Base-by-base conservation (phyloP, 257 asterid species). In the Lantana camara region DNA sequence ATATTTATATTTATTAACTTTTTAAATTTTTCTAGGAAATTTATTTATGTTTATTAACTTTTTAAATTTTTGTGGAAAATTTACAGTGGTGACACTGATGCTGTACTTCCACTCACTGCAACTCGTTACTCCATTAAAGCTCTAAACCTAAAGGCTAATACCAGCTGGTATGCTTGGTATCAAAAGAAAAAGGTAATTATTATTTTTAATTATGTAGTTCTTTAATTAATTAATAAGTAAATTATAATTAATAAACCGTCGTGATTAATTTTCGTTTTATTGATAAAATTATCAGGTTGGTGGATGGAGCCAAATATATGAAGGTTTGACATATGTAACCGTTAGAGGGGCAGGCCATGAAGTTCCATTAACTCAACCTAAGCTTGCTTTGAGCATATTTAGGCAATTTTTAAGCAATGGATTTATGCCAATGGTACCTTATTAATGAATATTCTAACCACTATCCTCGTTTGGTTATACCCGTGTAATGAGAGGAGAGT, bases 321-420 rank as follows among this genome's bases (percentile, higher is more conserved):
- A 73, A 70, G 95, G 90, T 34, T n/a, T 83, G 71, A 86, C 80
- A 10, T 83, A 76, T 61, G 63, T 69, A 4, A 86, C 95, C 49
- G 81, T 86, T 15, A 70, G 88, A 60, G 89, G 90, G 65, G 90
- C 90, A 20, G 94, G 94, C 3, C 94, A 85, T 65, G 84, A 85
- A 73, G 95, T 86, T 51, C 95, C 95, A 37, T 66, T 80, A 6
- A 56, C 66, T 17, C 63, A 50, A 6, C 90, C 88, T 60, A 69
- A 75, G 58, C 90, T 77, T 50, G 88, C 88, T 55, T 65, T 81
- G 24, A 51, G 73, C 44, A 64, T 86, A 8, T 79, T 85, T 71
- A 75, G 75, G 49, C 77, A 83, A 57, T 85, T 83, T 67, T 72
- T 85, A 65, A 61, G 67, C 27, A 75, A 85, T 61, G 56, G 72